These are phyloP conservation scores for Ilyonectria sp. DNA, from an alignment of 2,329 filamentous ascomycete genomes.

Conservation along the genomic window DNA sequence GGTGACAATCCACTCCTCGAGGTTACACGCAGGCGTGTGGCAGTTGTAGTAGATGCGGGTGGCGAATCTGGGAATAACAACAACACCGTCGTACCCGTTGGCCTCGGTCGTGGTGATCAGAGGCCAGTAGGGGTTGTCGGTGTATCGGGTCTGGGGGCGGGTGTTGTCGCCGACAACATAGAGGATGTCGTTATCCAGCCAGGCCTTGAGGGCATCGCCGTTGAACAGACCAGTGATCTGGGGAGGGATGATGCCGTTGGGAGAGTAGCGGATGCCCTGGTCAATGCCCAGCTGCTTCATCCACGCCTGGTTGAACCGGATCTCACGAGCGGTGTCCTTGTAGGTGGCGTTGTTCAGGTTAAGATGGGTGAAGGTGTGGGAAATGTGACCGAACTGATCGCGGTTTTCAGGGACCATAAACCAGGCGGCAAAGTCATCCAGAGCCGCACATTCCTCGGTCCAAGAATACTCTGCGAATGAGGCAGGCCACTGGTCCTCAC, in stretches of 20 bases:
- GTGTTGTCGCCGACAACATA: conserved; percentile 39
- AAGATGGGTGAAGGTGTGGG: conserved; percentile 39
- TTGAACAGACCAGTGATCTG: conserved; percentile 38
- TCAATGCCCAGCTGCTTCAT: conserved; percentile 40
- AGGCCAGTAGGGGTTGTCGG: conserved; percentile 35
- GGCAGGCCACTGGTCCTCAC: conserved; percentile 20
- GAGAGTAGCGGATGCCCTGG: conserved; percentile 28
- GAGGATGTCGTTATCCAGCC: conserved; percentile 35
- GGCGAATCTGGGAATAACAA: conserved; percentile 34
- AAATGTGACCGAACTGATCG: conserved; percentile 36
- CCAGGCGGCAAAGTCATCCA: conserved; percentile 37
- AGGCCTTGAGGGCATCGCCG: conserved; percentile 35
- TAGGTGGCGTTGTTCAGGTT: conserved; percentile 40
- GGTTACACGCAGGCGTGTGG: conserved; percentile 30
- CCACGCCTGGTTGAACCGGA: conserved; percentile 39
- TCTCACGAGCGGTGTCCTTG: conserved; percentile 35
- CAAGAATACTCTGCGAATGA: conserved; percentile 17
- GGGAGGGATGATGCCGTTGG: conserved; percentile 33
- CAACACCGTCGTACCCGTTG: conserved; percentile 35
- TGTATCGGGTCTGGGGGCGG: conserved; percentile 21
- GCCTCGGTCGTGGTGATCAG: conserved; percentile 30
- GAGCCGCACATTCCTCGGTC: conserved; percentile 28
- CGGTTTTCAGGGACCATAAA: conserved; percentile 31
- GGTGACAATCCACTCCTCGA: conserved; percentile 37
- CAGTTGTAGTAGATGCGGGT: conserved; percentile 41